Evolutionary conservation across 768 basidiomycete genomes (phyloP), one percentile per base, ranked within the genome.

Genomic region (Serendipita sp.): DNA sequence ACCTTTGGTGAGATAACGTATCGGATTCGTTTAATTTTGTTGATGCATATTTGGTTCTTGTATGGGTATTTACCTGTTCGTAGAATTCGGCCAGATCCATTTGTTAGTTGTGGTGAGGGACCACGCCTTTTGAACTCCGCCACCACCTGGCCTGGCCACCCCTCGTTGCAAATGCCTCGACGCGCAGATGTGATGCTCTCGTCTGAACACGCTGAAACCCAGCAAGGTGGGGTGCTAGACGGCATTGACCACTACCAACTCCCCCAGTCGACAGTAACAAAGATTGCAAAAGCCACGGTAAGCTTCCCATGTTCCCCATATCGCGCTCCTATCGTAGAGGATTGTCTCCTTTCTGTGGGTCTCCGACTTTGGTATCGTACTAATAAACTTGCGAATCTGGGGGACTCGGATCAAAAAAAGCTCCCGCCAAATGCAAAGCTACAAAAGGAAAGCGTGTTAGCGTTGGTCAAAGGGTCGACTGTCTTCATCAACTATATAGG

Each of bases 401-500:
- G 9, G 63, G 94, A 22, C 17, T 33, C 11, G 17, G 53, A 11
- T 11, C 17, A 26, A 7, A 3, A 2, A 24, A 24, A 58, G 93
- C 74, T 95, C 2, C 90, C 91, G 3, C 85, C 90, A 0, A 85
- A 83, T 67, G 80, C 85, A 13, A 95, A 95, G 70, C 72, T 96
- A 62, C 88, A 92, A 68, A 95, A 93, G 65, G 95, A 97, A 64
- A 88, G 89, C 0, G 83, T 93, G 0, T 71, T 88, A 1, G 89
- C 91, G 13, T 77, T 96, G 9, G 78, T 88, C 14, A 93, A 93
- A 70, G 86, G 86, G 31, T 90, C 93, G 2, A 94, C 94, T 0
- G 87, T 97, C 60, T 98, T 97, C 72, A 93, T 99, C 67, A 94
- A 88, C 71, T 95, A 93, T 68, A 76, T 98, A 5, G 86, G 94